Conservation (phyloP, 1,139 yeast genomes). For the Meyerozyma sp. region DNA sequence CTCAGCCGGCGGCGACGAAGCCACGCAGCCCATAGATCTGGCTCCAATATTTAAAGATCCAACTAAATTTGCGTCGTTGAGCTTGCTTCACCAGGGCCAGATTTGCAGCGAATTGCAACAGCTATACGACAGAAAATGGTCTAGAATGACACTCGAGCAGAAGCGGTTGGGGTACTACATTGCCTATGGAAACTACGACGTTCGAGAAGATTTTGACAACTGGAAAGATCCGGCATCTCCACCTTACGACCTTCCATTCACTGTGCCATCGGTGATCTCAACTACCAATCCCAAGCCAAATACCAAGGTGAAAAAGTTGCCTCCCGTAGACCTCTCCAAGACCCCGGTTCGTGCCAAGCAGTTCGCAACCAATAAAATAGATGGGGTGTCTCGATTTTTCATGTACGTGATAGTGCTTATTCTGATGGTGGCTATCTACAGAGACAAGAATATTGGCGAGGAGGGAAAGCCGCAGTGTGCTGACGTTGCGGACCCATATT, state of each 20-base stretch:
- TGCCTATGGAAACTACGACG: constrained; percentile 63
- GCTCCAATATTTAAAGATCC: constrained; percentile 47
- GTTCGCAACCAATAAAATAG: constrained; percentile 47
- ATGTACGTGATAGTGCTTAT: constrained; percentile 42
- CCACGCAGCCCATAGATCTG: constrained; percentile 50
- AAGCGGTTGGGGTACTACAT: constrained; percentile 52
- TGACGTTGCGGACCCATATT: constrained; percentile 32
- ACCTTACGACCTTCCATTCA: constrained; percentile 55
- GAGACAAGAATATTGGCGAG: constrained; percentile 48
- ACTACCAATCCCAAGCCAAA: constrained; percentile 18
- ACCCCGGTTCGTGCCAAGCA: constrained; percentile 44
- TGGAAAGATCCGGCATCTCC: constrained; percentile 30
- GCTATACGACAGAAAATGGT: constrained; percentile 50
- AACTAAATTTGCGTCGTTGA: constrained; percentile 34
- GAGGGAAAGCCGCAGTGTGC: constrained; percentile 42
- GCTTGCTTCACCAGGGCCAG: constrained; percentile 55
- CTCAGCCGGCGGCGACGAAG: constrained; percentile 26
- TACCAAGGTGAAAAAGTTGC: constrained; percentile 22
- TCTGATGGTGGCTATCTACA: constrained; percentile 37
- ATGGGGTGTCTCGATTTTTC: constrained; percentile 49
- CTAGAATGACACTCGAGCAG: constrained; percentile 33
- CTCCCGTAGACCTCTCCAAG: constrained; percentile 44
- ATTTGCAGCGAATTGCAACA: constrained; percentile 50
- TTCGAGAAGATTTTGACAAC: constrained; percentile 49
- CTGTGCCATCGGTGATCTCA: constrained; percentile 29